phyloP scores from a whole-genome alignment of 257 asterid species.

The Ophiorrhiza pumila region DNA sequence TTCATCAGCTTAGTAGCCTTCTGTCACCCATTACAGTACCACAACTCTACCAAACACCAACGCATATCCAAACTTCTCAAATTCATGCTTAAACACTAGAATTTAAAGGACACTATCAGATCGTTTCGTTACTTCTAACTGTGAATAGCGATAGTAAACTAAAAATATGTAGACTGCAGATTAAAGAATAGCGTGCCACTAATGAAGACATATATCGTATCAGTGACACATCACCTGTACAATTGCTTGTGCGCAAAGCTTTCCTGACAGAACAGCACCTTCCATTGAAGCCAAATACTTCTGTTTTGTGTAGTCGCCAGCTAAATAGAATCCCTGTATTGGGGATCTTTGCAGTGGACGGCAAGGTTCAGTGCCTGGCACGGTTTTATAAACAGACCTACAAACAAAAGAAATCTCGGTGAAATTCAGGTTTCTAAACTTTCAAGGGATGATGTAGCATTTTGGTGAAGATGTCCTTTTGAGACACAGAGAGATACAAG shows the following conservation, averaged over 20 bases:
- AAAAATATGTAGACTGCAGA: not conserved
- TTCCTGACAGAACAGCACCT: conserved; percentile 97
- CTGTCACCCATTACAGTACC: not conserved
- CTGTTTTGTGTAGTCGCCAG: conserved; percentile 98
- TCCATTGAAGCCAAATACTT: conserved; percentile 98
- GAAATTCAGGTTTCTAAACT: not conserved
- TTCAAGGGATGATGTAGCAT: not conserved
- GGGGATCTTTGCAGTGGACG: conserved; percentile 95
- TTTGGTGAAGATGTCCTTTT: not conserved
- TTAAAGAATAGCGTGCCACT: not conserved
- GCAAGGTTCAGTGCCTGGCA: conserved; percentile 88
- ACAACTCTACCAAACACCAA: not conserved
- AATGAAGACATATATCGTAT: not conserved
- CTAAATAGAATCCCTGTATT: conserved; percentile 79
- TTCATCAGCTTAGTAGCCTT: not conserved
- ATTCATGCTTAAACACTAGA: not conserved
- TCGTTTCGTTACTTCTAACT: not conserved
- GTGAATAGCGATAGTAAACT: not conserved
- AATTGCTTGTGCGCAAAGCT: conserved; percentile 94
- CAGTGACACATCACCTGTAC: conserved; percentile 53
- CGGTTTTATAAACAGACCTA: conserved; percentile 93
- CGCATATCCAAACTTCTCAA: conserved; percentile 1
- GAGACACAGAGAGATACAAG: not conserved
- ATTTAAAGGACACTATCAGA: no score
- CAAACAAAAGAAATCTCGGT: conserved; percentile 3